These are phyloP conservation scores for Vaccinium vitisidaea DNA, from an alignment of 148 eudicot genomes.

Conservation along the genomic window DNA sequence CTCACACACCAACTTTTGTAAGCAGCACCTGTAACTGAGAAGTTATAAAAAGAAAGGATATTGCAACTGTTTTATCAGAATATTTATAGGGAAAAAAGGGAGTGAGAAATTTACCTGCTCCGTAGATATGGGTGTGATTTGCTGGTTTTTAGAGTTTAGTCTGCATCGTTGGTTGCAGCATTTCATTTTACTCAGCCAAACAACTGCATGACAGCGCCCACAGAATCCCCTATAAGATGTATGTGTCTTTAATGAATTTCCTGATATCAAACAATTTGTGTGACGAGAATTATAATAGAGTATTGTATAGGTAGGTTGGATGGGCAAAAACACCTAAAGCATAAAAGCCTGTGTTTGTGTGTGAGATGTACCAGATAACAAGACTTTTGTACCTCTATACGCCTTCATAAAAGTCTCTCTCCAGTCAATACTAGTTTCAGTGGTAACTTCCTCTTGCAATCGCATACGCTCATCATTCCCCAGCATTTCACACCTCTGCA, in stretches of 20 bases:
- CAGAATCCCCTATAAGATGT: conserved; percentile 69
- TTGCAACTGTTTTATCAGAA: background rate
- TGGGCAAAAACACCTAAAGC: background rate
- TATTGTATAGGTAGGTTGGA: background rate
- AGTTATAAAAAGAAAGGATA: background rate
- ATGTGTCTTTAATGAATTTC: conserved; percentile 38
- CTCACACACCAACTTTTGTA: background rate
- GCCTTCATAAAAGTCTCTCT: conserved; percentile 53
- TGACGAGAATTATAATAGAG: background rate
- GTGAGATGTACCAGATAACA: background rate
- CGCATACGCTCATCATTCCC: conserved; percentile 14
- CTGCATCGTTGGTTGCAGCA: conserved; percentile 36
- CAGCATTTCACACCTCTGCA: conserved; percentile 16
- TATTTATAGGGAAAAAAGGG: background rate
- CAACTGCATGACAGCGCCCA: conserved; percentile 45
- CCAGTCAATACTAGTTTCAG: conserved; percentile 33
- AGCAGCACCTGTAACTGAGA: background rate
- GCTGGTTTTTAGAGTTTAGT: conserved; percentile 25
- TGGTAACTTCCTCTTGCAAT: conserved; percentile 19
- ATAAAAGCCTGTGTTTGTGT: background rate
- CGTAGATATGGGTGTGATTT: conserved; percentile 45
- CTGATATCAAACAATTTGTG: conserved; percentile 33
- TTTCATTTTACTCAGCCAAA: conserved; percentile 58
- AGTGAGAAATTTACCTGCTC: conserved; percentile 42
- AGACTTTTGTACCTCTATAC: conserved; percentile 44